These are phyloP conservation scores for Euphorbia celastroides DNA, from an alignment of 441 rosid genomes.

Conservation along the genomic window DNA sequence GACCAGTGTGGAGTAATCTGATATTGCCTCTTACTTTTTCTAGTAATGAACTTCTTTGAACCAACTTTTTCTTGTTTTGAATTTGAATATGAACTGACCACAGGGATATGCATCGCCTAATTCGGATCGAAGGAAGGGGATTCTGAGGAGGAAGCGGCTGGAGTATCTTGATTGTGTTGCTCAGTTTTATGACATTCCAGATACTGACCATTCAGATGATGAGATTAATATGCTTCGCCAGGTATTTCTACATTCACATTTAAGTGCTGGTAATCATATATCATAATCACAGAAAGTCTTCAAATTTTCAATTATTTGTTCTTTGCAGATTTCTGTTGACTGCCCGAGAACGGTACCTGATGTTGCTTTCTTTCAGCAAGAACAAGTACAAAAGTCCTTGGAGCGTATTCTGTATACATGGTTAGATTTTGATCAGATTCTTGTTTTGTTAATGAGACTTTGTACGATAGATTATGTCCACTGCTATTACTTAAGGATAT, in stretches of 20 bases:
- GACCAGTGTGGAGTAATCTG: conserved; percentile 1
- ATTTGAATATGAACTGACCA: conserved; percentile 76
- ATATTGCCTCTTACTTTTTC: conserved; percentile 3
- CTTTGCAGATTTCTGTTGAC: conserved; percentile 87
- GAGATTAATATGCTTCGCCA: conserved; percentile 98
- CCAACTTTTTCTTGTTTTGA: conserved; percentile 27
- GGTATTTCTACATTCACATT: conserved; percentile 35
- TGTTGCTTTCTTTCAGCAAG: conserved; percentile 92
- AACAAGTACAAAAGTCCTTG: conserved; percentile 91
- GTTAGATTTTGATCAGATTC: conserved; percentile 35
- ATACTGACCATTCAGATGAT: conserved; percentile 91
- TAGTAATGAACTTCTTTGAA: conserved; percentile 4
- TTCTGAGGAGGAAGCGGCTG: conserved; percentile 78
- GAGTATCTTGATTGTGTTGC: conserved; percentile 95
- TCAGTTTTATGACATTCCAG: conserved; percentile 92
- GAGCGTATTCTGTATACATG: conserved; percentile 97
- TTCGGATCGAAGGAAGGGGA: conserved; percentile 99
- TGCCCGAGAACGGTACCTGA: conserved; percentile 98
- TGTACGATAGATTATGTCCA: not conserved
- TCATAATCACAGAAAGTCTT: conserved; percentile 8
- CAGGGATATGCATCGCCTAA: conserved; percentile 99
- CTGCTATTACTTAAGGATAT: not conserved
- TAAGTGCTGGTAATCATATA: conserved; percentile 4
- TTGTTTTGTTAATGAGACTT: not conserved
- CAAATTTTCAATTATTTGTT: conserved; percentile 17